phyloP scores from a whole-genome alignment of 352 stramenopile species.

The Phytophthora foliorum region DNA sequence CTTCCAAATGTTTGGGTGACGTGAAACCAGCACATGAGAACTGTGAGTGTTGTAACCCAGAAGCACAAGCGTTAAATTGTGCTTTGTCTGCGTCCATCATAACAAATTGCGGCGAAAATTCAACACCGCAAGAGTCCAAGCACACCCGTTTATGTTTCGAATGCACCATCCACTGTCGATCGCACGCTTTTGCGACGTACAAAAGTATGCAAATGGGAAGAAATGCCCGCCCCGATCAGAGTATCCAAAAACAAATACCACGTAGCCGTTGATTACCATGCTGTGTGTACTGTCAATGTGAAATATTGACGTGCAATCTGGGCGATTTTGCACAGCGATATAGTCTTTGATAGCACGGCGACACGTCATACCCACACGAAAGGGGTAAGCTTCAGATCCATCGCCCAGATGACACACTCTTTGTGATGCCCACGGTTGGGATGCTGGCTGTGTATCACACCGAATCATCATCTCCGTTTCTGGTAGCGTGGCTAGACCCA shows the following conservation, averaged over 20 bases:
- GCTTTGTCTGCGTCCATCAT: neutral
- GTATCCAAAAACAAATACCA: constrained; percentile 3
- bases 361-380: neutral
- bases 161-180: neutral
- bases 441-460: neutral
- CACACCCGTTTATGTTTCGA: neutral
- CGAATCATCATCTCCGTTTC: neutral
- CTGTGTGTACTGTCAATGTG: neutral
- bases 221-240: constrained; percentile 2
- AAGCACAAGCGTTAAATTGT: neutral
- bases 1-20: neutral
- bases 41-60: neutral
- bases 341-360: neutral
- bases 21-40: neutral
- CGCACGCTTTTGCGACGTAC: constrained; percentile 1
- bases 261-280: constrained; percentile 1
- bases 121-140: neutral
- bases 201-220: neutral
- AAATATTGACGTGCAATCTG: neutral
- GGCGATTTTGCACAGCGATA: neutral
- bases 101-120: neutral
- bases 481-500: neutral
- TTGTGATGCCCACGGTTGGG: neutral
- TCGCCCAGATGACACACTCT: neutral
- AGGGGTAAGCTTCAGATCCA: neutral